A percentile compares a stretch with the other conserved stretches of the same genome.
These are phyloP conservation scores for Wickerhamiella allomyrinae DNA, from an alignment of 805 yeast genomes.

Conservation along the genomic window DNA sequence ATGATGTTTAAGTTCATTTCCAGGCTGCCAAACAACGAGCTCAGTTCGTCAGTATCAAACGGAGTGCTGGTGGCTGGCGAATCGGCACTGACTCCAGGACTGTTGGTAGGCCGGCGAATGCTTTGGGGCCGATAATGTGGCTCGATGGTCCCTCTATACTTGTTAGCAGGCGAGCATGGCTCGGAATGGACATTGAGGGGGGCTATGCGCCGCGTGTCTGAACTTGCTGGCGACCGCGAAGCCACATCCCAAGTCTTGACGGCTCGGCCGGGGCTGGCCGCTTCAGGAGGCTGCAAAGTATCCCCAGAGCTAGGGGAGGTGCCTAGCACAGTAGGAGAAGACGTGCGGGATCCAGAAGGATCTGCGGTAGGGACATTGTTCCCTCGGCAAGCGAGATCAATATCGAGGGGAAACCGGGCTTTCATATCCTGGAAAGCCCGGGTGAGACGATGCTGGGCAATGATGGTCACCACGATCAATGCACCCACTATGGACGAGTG, in stretches of 20 bases:
- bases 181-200: no score
- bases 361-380: conserved; percentile 6
- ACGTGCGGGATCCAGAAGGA: no score
- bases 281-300: conserved; percentile 1
- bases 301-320: neutral
- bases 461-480: conserved; percentile 38
- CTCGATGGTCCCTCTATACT: no score
- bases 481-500: conserved; percentile 42
- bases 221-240: no score
- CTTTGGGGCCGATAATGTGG: no score
- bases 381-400: conserved; percentile 1
- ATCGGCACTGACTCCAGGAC: neutral
- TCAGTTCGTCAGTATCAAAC: conserved; percentile 1
- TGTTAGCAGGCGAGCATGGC: no score
- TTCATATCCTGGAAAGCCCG: conserved; percentile 28
- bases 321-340: neutral
- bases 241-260: no score
- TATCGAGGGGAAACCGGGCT: conserved; percentile 27
- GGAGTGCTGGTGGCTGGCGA: neutral
- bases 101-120: no score
- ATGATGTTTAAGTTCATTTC: conserved; percentile 18
- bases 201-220: no score
- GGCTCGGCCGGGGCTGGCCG: conserved; percentile 5
- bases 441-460: conserved; percentile 41
- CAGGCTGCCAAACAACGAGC: conserved; percentile 17